These are phyloP conservation scores for Alopecurus myosuroides DNA, from an alignment of 176 grass and related monocot genomes.

Conservation along the genomic window DNA sequence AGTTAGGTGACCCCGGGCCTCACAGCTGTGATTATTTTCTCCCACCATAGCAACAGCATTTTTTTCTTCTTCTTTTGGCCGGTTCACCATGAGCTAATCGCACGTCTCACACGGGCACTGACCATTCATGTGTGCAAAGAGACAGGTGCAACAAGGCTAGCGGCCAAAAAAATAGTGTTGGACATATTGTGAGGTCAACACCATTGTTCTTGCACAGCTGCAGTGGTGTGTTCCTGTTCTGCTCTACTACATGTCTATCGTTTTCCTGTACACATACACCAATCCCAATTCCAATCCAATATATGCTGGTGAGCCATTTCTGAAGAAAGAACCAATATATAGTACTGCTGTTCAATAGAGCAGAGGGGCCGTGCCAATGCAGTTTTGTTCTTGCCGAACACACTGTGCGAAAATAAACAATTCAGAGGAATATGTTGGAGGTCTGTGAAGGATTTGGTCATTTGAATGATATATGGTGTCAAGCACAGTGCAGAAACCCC, in stretches of 20 bases:
- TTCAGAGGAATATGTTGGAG: neutral
- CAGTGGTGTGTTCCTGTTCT: neutral
- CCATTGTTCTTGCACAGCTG: constrained; percentile 5
- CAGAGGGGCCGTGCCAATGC: no score
- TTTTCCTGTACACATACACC: neutral
- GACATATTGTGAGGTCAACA: constrained; percentile 17
- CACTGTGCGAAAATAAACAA: neutral
- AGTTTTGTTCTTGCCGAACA: no score
- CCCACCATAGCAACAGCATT: neutral
- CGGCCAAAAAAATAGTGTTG: neutral
- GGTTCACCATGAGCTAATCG: no score
- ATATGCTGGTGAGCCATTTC: neutral
- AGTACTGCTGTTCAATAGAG: no score
- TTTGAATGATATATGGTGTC: neutral
- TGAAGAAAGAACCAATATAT: no score
- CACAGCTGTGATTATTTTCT: neutral
- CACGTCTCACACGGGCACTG: no score
- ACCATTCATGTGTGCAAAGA: neutral
- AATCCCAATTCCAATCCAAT: neutral
- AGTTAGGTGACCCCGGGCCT: neutral
- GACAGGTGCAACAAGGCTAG: neutral
- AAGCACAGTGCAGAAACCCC: neutral
- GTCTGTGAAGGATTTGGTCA: neutral
- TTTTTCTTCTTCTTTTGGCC: no score
- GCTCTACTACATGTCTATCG: neutral